phyloP scores from a whole-genome alignment of 2,329 filamentous ascomycete species.

The Diplodia scrobiculata region DNA sequence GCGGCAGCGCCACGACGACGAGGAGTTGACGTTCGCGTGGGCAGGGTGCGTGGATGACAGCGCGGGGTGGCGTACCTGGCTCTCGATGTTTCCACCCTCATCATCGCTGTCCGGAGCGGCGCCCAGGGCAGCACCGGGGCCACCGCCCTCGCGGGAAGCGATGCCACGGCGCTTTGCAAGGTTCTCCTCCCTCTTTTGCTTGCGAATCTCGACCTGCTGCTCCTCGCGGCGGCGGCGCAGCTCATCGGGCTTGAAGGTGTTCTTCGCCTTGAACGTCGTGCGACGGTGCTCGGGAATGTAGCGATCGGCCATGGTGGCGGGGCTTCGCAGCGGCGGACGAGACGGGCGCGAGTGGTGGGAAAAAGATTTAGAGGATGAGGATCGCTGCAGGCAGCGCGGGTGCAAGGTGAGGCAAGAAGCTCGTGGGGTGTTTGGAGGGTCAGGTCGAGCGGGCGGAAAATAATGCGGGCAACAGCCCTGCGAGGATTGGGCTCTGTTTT shows the following conservation, averaged over 20 bases:
- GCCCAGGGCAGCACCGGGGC: slow-evolving; percentile 78
- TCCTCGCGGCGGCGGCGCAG: slow-evolving; percentile 97
- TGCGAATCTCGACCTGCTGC: slow-evolving; percentile 98
- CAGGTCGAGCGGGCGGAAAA: slow-evolving; percentile 29
- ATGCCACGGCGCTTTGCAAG: slow-evolving; percentile 97
- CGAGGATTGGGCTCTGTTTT: slow-evolving; percentile 29
- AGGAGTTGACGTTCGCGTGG: background rate
- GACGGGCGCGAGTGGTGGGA: background rate
- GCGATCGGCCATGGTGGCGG: slow-evolving; percentile 83
- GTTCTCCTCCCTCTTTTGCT: slow-evolving; percentile 98
- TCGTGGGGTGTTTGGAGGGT: slow-evolving; percentile 27
- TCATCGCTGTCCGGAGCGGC: slow-evolving; percentile 96
- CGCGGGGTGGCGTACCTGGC: slow-evolving; percentile 69
- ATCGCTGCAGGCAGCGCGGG: slow-evolving; percentile 20
- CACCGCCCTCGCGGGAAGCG: slow-evolving; percentile 69
- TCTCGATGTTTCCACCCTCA: slow-evolving; percentile 91
- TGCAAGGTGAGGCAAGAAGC: slow-evolving; percentile 26
- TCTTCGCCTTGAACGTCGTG: slow-evolving; percentile 99
- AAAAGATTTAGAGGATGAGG: slow-evolving; percentile 2
- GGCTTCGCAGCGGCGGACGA: background rate
- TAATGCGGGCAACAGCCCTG: slow-evolving; percentile 29
- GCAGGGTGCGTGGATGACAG: background rate
- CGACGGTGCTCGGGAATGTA: slow-evolving; percentile 99
- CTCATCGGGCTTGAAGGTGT: slow-evolving; percentile 98
- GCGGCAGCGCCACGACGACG: background rate